These are phyloP conservation scores for Suillus cothurnatus DNA, from an alignment of 768 basidiomycete genomes.

Conservation along the genomic window DNA sequence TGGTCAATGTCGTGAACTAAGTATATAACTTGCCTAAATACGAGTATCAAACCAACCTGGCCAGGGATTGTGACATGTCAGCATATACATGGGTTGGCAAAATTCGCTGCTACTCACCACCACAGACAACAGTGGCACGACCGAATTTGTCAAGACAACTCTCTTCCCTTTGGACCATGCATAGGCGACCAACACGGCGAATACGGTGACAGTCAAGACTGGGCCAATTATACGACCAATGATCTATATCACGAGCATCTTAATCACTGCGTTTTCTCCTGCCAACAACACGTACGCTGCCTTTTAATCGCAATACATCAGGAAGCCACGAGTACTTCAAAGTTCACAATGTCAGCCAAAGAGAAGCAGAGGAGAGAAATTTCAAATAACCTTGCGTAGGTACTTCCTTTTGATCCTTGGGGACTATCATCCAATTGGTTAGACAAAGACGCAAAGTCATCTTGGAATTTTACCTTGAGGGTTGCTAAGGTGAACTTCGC, in stretches of 20 bases:
- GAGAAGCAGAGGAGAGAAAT: neutral
- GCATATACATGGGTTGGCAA: neutral
- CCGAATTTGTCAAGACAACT: conserved; percentile 75
- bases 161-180: conserved; percentile 56
- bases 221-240: conserved; percentile 75
- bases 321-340: conserved; percentile 92
- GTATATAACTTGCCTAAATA: conserved; percentile 64
- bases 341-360: neutral
- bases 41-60: conserved; percentile 86
- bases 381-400: conserved; percentile 48
- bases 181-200: conserved; percentile 64
- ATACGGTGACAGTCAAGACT: conserved; percentile 81
- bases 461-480: conserved; percentile 27
- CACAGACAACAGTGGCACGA: conserved; percentile 86
- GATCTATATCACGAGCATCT: conserved; percentile 46
- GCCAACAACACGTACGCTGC: conserved; percentile 57
- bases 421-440: conserved; percentile 26
- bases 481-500: conserved; percentile 20
- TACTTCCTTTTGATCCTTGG: conserved; percentile 52
- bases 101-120: conserved; percentile 58
- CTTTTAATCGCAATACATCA: conserved; percentile 82
- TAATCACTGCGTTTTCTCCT: conserved; percentile 12
- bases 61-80: conserved; percentile 12
- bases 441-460: neutral
- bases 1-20: neutral